phyloP scores from a whole-genome alignment of 768 basidiomycete species.

The Calocybe gangraenosa region DNA sequence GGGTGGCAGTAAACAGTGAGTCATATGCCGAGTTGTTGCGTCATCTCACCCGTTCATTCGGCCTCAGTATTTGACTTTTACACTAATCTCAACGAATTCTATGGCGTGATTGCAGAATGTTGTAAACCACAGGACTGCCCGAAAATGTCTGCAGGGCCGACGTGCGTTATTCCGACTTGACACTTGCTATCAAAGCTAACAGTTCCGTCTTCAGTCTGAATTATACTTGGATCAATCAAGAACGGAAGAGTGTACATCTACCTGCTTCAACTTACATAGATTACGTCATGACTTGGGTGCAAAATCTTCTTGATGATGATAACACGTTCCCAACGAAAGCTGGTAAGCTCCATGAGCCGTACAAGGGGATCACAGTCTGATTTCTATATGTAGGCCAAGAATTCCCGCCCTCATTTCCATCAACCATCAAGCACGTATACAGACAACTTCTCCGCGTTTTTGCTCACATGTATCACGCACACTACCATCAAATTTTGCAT shows the following conservation, averaged over 20 bases:
- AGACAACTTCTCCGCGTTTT: slow-evolving; percentile 95
- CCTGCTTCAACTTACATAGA: slow-evolving; percentile 97
- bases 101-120: slow-evolving; percentile 91
- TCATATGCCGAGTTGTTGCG: slow-evolving; percentile 14
- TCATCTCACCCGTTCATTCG: background rate
- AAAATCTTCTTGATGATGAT: slow-evolving; percentile 93
- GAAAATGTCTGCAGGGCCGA: slow-evolving; percentile 88
- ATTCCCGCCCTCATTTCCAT: slow-evolving; percentile 84
- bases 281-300: slow-evolving; percentile 99
- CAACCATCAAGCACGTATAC: slow-evolving; percentile 92
- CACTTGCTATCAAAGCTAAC: background rate
- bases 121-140: slow-evolving; percentile 89
- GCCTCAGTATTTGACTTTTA: slow-evolving; percentile 97
- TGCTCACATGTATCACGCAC: slow-evolving; percentile 96
- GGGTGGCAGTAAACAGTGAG: slow-evolving; percentile 81
- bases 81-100: slow-evolving; percentile 95
- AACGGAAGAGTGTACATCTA: slow-evolving; percentile 85
- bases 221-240: slow-evolving; percentile 98
- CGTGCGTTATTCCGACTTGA: slow-evolving; percentile 47
- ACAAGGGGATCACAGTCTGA: background rate
- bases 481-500: slow-evolving; percentile 89
- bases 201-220: slow-evolving; percentile 55
- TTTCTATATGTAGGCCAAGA: slow-evolving; percentile 63
- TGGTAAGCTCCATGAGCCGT: slow-evolving; percentile 46
- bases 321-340: slow-evolving; percentile 91